Evolutionary conservation across 106 monocot species (phyloP).

Genomic region (Acorus gramineus): DNA sequence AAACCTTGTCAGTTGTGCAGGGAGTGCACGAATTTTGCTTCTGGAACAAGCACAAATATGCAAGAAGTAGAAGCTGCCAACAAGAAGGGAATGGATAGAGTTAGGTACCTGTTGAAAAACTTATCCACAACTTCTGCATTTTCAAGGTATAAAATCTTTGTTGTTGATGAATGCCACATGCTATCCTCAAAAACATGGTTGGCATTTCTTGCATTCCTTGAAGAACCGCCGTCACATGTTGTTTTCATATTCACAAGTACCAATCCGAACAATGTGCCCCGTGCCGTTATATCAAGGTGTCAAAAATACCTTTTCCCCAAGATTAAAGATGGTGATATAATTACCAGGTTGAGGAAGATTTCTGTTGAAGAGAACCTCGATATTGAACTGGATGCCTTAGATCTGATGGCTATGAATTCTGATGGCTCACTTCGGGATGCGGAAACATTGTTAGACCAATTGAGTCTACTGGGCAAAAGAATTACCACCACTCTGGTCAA

Average conservation of each 20-base stretch:
- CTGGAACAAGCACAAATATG: slow-evolving; percentile 28
- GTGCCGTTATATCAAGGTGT: slow-evolving; percentile 39
- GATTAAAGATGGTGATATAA: slow-evolving; percentile 54
- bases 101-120: slow-evolving; percentile 35
- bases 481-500: slow-evolving; percentile 55
- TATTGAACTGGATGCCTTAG: slow-evolving; percentile 44
- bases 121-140: slow-evolving; percentile 9
- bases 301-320: slow-evolving; percentile 67
- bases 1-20: slow-evolving; percentile 56
- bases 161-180: slow-evolving; percentile 66
- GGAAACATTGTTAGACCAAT: slow-evolving; percentile 56
- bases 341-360: slow-evolving; percentile 33
- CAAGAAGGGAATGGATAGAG: slow-evolving; percentile 31
- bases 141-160: slow-evolving; percentile 33
- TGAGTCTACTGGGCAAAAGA: slow-evolving; percentile 50
- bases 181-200: slow-evolving; percentile 51
- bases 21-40: slow-evolving; percentile 35
- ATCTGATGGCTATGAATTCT: slow-evolving; percentile 56
- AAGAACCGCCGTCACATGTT: slow-evolving; percentile 40
- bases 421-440: slow-evolving; percentile 74
- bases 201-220: slow-evolving; percentile 38
- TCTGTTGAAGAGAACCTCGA: slow-evolving; percentile 54
- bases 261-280: slow-evolving; percentile 46
- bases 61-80: slow-evolving; percentile 43
- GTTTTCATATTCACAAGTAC: slow-evolving; percentile 62